Evolutionary conservation across 371 early-diverging fungal species (phyloP).

Genomic region (Thermomucor indicae-seudaticae): DNA sequence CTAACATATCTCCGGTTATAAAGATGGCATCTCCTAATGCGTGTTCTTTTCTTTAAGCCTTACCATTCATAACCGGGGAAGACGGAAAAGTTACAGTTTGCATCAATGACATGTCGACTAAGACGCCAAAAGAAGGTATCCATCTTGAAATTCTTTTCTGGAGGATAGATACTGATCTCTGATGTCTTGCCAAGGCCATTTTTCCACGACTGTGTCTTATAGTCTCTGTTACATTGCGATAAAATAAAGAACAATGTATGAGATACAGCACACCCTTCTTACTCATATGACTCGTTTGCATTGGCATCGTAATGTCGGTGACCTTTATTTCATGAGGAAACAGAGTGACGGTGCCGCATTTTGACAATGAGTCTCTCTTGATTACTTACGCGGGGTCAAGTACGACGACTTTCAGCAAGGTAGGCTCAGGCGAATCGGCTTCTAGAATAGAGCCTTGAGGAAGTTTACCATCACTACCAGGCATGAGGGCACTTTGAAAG

Average conservation of each 20-base stretch:
- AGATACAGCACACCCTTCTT: too few species aligned
- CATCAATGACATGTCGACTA: constrained; percentile 45
- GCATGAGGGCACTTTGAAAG: too few species aligned
- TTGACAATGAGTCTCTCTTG: background rate
- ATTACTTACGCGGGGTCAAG: constrained; percentile 7
- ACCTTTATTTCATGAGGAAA: background rate
- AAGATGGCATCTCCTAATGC: background rate
- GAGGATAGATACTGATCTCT: constrained; percentile 61
- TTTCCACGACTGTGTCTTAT: constrained; percentile 54
- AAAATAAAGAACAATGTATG: background rate
- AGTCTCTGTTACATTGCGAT: constrained; percentile 16
- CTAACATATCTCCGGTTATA: constrained; percentile 3
- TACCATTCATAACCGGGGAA: constrained; percentile 63
- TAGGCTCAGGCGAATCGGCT: constrained; percentile 30
- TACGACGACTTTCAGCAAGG: constrained; percentile 14
- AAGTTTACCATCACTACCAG: too few species aligned
- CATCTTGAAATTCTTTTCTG: constrained; percentile 37
- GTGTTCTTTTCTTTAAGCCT: background rate
- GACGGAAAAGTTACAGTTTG: constrained; percentile 58
- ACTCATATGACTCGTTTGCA: too few species aligned
- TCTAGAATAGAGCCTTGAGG: constrained; percentile 28
- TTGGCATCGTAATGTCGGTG: too few species aligned
- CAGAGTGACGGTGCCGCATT: background rate
- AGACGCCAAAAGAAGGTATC: constrained; percentile 67
- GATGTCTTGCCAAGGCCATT: constrained; percentile 66